phyloP scores from a whole-genome alignment of 495 filamentous ascomycete genomes.

The Aspergillus conjunctus region DNA sequence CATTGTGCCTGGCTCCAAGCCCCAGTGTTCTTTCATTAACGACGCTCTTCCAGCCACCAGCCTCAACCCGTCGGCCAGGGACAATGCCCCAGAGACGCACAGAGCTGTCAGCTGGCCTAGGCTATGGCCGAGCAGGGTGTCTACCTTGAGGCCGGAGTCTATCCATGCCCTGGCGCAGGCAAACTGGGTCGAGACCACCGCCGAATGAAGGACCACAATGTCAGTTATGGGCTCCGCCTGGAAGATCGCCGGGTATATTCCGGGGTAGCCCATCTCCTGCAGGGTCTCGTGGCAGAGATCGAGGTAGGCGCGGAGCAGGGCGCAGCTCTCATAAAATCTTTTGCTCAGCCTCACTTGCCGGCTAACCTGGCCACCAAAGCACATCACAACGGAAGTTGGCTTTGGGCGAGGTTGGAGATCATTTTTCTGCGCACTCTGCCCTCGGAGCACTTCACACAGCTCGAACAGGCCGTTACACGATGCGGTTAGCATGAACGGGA shows the following conservation, averaged over 20 bases:
- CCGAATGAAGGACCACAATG: neutral
- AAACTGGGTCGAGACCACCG: neutral
- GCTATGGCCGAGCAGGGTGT: neutral
- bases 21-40: neutral
- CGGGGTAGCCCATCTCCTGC: neutral
- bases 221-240: neutral
- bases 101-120: neutral
- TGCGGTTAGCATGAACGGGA: too few relatives aligned
- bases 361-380: neutral
- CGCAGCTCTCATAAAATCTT: neutral
- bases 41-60: neutral
- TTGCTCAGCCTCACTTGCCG: neutral
- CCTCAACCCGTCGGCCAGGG: neutral
- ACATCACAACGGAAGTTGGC: neutral
- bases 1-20: neutral
- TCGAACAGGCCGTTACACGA: too few relatives aligned
- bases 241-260: neutral
- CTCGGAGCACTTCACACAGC: neutral
- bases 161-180: neutral
- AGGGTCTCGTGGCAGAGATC: neutral
- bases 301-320: neutral
- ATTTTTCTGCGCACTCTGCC: neutral
- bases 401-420: too few relatives aligned
- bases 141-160: neutral
- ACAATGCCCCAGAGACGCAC: neutral